Percentiles rank a stretch among this genome's conserved stretches.
Conservation (phyloP, 1,284 basidiomycete species). For the Tilletia caries region DNA sequence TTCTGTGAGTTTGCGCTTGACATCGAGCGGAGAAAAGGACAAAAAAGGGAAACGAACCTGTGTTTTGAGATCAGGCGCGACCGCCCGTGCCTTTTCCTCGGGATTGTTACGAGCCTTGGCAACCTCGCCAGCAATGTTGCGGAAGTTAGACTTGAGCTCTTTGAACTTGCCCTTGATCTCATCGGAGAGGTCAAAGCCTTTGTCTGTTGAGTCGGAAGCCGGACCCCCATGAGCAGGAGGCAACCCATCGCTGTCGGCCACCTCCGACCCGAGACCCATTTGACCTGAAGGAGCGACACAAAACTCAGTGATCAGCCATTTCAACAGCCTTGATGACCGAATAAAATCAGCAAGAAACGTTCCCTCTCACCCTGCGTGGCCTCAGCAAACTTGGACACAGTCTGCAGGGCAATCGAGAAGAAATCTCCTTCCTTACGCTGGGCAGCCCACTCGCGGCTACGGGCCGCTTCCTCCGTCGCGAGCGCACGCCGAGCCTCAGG, state of each 20-base stretch:
- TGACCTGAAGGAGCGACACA: background rate
- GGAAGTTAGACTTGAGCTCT: slow-evolving; percentile 12
- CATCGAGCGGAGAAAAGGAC: too few relatives aligned
- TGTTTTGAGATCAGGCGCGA: slow-evolving; percentile 14
- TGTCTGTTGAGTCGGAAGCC: background rate
- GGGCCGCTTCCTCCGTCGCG: slow-evolving; percentile 1
- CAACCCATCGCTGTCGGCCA: background rate
- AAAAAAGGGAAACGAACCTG: background rate
- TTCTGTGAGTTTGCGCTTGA: background rate
- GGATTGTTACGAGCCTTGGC: slow-evolving; percentile 1
- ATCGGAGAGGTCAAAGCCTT: slow-evolving; percentile 9
- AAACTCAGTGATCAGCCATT: background rate
- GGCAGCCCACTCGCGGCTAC: background rate
- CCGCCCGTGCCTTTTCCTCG: slow-evolving; percentile 12
- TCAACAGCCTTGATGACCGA: background rate
- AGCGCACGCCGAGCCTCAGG: slow-evolving; percentile 12
- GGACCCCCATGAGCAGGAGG: background rate
- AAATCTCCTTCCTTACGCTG: slow-evolving; percentile 4
- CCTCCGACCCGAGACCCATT: slow-evolving; percentile 2
- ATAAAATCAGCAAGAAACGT: too few relatives aligned
- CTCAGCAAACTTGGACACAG: slow-evolving; percentile 14
- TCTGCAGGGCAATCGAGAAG: slow-evolving; percentile 15
- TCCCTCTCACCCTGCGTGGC: slow-evolving; percentile 13
- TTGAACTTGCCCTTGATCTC: slow-evolving; percentile 9
- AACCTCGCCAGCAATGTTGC: slow-evolving; percentile 5